Evolutionary conservation across 2,329 filamentous ascomycete genomes (phyloP).

Genomic region (Mycocentrospora acerina): DNA sequence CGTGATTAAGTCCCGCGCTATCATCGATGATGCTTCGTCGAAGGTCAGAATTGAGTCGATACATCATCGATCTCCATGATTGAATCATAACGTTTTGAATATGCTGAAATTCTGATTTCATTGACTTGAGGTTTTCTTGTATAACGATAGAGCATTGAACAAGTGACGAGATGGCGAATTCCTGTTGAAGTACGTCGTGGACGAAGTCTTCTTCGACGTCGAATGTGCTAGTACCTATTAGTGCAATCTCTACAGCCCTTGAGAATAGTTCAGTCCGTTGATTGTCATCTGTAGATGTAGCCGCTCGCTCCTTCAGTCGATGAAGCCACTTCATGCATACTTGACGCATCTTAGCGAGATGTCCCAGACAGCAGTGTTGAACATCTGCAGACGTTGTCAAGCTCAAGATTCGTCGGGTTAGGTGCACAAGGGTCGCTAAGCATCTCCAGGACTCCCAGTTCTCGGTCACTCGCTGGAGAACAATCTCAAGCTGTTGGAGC

Average conservation of each 20-base stretch:
- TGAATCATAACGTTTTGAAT: slow-evolving; percentile 11
- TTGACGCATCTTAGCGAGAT: slow-evolving; percentile 36
- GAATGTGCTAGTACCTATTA: slow-evolving; percentile 50
- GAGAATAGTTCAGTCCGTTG: slow-evolving; percentile 35
- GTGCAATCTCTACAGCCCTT: slow-evolving; percentile 43
- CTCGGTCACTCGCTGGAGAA: slow-evolving; percentile 10
- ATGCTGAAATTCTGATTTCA: slow-evolving; percentile 1
- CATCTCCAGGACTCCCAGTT: slow-evolving; percentile 46
- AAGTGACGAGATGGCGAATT: slow-evolving; percentile 13
- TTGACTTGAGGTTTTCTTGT: slow-evolving; percentile 14
- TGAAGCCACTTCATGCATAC: slow-evolving; percentile 47
- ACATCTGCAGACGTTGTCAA: slow-evolving; percentile 31
- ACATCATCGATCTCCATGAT: slow-evolving; percentile 19
- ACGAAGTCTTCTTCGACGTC: slow-evolving; percentile 44
- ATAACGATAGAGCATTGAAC: slow-evolving; percentile 24
- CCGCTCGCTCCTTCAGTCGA: slow-evolving; percentile 32
- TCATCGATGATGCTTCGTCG: slow-evolving; percentile 2
- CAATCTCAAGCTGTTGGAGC: slow-evolving; percentile 15
- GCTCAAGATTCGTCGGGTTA: slow-evolving; percentile 50
- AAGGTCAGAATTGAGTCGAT: slow-evolving; percentile 14
- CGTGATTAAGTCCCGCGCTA: slow-evolving; percentile 15
- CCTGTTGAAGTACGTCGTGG: slow-evolving; percentile 23
- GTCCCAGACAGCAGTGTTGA: slow-evolving; percentile 25
- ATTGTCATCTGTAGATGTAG: slow-evolving; percentile 19
- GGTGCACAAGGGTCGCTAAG: slow-evolving; percentile 42